phyloP scores from a whole-genome alignment of 306 rosid species.

The Castanospermum australe region DNA sequence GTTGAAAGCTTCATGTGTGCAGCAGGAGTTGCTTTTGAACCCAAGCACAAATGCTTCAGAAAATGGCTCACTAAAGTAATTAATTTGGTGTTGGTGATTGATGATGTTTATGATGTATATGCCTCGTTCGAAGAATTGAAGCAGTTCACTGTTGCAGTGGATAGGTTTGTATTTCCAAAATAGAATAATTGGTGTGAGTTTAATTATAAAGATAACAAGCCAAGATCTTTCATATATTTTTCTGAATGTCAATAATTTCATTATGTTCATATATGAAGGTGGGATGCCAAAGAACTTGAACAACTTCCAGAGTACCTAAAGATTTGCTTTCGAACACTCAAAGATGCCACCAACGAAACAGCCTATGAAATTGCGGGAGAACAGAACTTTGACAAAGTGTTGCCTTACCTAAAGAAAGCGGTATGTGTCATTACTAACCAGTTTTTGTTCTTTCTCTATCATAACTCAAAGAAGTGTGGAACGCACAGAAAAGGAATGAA shows the following conservation, averaged over 20 bases:
- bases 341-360: slow-evolving; percentile 43
- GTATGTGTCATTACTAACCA: slow-evolving; percentile 26
- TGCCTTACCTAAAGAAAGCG: slow-evolving; percentile 41
- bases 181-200: too few species aligned
- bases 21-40: slow-evolving; percentile 47
- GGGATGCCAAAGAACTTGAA: slow-evolving; percentile 45
- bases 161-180: too few species aligned
- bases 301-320: slow-evolving; percentile 55
- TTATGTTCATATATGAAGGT: slow-evolving; percentile 38
- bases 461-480: background rate
- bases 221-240: too few species aligned
- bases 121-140: slow-evolving; percentile 59
- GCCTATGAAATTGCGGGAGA: slow-evolving; percentile 50
- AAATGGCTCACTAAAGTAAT: slow-evolving; percentile 64
- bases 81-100: slow-evolving; percentile 44
- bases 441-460: background rate
- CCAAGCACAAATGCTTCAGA: slow-evolving; percentile 40
- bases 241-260: background rate
- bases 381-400: slow-evolving; percentile 33
- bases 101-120: slow-evolving; percentile 65
- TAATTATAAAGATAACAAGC: too few species aligned
- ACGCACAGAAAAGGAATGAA: background rate
- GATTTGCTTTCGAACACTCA: slow-evolving; percentile 49
- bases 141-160: slow-evolving; percentile 52
- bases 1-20: slow-evolving; percentile 68